Evolutionary conservation across 1,139 yeast species (phyloP).

Genomic region (Yamadazyma friedrichii): DNA sequence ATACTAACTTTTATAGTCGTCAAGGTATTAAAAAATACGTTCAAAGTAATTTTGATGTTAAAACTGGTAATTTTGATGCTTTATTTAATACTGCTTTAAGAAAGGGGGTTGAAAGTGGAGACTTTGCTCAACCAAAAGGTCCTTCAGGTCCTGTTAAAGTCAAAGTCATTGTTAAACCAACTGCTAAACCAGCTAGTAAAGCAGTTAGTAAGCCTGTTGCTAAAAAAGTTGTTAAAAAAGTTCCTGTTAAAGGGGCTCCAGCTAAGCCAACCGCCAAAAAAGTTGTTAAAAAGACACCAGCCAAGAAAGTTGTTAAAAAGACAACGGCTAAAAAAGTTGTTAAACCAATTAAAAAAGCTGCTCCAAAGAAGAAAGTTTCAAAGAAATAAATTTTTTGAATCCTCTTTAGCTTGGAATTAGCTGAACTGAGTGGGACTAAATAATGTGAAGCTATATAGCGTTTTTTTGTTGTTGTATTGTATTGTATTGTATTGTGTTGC

Average conservation of each 20-base stretch:
- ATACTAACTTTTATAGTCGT: conserved; percentile 44
- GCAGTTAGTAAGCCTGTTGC: conserved; percentile 18
- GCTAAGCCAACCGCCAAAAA: conserved; percentile 19
- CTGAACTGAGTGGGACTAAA: too few species aligned
- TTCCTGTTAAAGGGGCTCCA: conserved; percentile 18
- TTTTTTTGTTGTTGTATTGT: neutral
- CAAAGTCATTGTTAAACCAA: conserved; percentile 13
- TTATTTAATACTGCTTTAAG: conserved; percentile 77
- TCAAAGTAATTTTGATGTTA: conserved; percentile 58
- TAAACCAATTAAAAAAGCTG: conserved; percentile 1
- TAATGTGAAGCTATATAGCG: too few species aligned
- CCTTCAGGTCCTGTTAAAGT: conserved; percentile 74
- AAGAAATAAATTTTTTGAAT: conserved; percentile 13
- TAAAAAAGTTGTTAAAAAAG: conserved; percentile 17
- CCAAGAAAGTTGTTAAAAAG: conserved; percentile 15
- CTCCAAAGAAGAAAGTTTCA: conserved; percentile 10
- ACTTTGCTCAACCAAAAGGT: conserved; percentile 85
- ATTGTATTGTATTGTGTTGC: neutral
- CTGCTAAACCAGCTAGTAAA: conserved; percentile 17
- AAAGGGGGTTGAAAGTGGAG: conserved; percentile 78
- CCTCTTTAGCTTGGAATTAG: conserved; percentile 6
- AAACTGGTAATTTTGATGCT: conserved; percentile 66
- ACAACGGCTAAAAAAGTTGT: conserved; percentile 18
- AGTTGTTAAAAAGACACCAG: conserved; percentile 17
- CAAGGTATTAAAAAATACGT: conserved; percentile 76